These are phyloP conservation scores for Closterium sp. DNA, from an alignment of 139 green algal species.

Conservation along the genomic window DNA sequence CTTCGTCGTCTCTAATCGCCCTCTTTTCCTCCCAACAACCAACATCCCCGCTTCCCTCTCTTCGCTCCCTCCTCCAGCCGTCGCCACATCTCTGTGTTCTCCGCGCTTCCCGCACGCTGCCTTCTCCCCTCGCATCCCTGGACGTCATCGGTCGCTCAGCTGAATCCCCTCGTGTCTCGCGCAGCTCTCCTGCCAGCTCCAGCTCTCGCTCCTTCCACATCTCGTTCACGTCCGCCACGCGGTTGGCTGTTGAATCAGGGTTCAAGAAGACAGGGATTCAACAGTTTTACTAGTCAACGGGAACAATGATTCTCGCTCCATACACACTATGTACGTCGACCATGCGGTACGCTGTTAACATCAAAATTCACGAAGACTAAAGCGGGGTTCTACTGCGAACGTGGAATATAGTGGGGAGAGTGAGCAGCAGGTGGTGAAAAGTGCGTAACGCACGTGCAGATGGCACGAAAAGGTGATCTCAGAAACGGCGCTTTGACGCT, in stretches of 20 bases:
- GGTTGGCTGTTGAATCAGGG: constrained; percentile 18
- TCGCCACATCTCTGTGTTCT: not conserved
- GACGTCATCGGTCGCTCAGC: not conserved
- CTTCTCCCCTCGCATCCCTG: not conserved
- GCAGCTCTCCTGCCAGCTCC: not conserved
- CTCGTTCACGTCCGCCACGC: constrained; percentile 10
- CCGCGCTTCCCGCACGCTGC: not conserved
- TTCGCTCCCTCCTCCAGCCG: not conserved
- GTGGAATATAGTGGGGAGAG: not conserved
- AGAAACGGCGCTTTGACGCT: not conserved
- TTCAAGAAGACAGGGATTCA: not conserved
- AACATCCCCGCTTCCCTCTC: not conserved
- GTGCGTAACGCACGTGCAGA: not conserved
- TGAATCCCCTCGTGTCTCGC: not conserved
- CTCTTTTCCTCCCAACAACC: not conserved
- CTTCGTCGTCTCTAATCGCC: not conserved
- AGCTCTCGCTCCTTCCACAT: constrained; percentile 8
- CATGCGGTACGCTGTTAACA: too few species aligned
- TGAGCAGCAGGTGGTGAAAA: not conserved
- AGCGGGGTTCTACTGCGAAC: not conserved
- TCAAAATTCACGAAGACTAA: too few species aligned
- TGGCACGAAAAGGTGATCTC: not conserved
- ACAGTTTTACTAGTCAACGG: too few species aligned
- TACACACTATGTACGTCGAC: too few species aligned
- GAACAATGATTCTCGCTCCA: too few species aligned